Base-by-base conservation (phyloP, 305 asterid species). In the Coffea humblotiana region DNA sequence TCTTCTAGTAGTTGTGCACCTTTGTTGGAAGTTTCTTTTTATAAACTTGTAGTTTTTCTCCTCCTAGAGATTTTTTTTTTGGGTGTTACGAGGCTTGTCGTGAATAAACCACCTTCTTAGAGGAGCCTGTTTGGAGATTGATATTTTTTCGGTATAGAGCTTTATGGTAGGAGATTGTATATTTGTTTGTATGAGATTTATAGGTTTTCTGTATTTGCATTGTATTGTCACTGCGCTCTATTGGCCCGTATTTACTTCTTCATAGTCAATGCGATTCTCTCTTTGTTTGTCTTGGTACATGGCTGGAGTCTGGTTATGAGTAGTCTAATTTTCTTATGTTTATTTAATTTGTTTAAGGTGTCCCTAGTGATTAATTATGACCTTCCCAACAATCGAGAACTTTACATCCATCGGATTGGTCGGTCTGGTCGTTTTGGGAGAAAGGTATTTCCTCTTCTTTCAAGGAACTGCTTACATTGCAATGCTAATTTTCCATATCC, bases 351-450 rank as follows among this genome's bases (percentile, higher is more conserved):
- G 63, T 45, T 47, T 65, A 82, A 95, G 99, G 99, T 95, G 77
- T 93, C 98, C 45, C 71, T 95, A 91, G 99, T 95, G 84, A 95
- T 93, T 56, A 95, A 95, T 86, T 93, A 95, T 79, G 99, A 95
- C 83, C 98, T 95, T 78, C 98, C 99, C 15, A 95, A 95, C 89
- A 93, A 93, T 65, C 89, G 98, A 84, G 98, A 95, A 88, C 98
- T 93, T 61, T 95, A 93, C 85, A 95, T 95, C 86, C 98, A 93
- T 82, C 90, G 97, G 67, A 93, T 93, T 77, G 97, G 97, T 73
- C 91, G 97, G 67, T 93, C 98, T 78, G 98, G 98, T 72, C 97
- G 98, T 80, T 93, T 93, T 83, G 98, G 98, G 65, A 91, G 98
- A 72, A 93, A 93, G 98, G 98, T 25, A 54, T 61, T 61, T 77